Evolutionary conservation across 2,329 filamentous ascomycete species (phyloP), one percentile per base, ranked within the genome.

Genomic region (Beauveria bassiana): DNA sequence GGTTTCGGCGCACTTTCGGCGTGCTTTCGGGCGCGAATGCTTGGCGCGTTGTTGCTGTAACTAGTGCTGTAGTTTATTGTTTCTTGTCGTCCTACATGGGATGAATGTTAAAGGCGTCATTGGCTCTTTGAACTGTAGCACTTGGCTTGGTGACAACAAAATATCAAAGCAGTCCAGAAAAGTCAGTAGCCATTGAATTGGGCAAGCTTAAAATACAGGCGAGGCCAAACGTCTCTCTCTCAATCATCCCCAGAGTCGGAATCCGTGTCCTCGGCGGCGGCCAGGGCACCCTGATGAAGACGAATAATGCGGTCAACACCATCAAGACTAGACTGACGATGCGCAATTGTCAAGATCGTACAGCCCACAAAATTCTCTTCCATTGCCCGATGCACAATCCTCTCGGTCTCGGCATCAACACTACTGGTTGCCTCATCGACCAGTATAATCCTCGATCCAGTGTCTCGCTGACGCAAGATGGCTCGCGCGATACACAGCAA

Each of bases 401-500:
- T 18, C n/a, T 62, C 61, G 0, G 54, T 62, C 0, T 31, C 20
- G 1, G 26, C 20, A 22, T 62, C 61, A 6, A 59, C 16, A 24
- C 55, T 62, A 22, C 61, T 62, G 3, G 61, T 62, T 0, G 54
- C 54, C 31, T 62, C 61, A 24, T 62, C 61, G 1, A 55, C 42
- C 6, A 62, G 16, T 1, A 62, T 12, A 1, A 62, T 3, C 6
- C n/a, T 55, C 18, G 6, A 18, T 5, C 51, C 34, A 1, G 50
- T 59, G 9, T 54, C 49, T 1, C 68, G 67, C 10, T 66, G 66
- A 3, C 67, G 64, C 12, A 62, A 5, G 9, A 62, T 50, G 2
- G 61, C 61, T 14, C 61, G 40, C 14, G 61, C 50, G 2, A 62
- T 54, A 16, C 49, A 62, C 16, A 62, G 18, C 1, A 62, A 31